Base-by-base conservation (phyloP, 805 yeast species). In the Kodamaea laetipori region DNA sequence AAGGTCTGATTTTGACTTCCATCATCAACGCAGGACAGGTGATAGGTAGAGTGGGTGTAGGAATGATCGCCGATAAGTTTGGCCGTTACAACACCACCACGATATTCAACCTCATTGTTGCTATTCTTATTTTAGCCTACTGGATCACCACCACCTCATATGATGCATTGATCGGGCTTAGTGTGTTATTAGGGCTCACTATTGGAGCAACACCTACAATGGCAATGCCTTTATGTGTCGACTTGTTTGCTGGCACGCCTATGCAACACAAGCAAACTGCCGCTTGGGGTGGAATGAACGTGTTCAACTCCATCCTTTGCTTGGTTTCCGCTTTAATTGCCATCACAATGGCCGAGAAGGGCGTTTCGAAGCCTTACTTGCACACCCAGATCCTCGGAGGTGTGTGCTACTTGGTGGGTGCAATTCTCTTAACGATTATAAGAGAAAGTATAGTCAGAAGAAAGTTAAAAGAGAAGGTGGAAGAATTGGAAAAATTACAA, bases 321-420 rank as follows among this genome's bases (percentile, higher is more conserved):
- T 57, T 81, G 19, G 69, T 73, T 1, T 66, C 80, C 4, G 86
- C 81, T 60, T 71, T 77, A 4, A 73, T 80, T 39, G 84, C 80
- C 0, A 71, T 81, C 43, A 69, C 78, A 3, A 55, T 80, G 9
- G 28, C 15, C 2, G 25, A 19, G 17, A 25, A 44, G 11, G 13
- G 27, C 3, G 33, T 21, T 6, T 6, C 43, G 4, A 48, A 49
- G n/a, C 86, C 87, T 2, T 83, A 76, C 52, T 60, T 76, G 26
- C 73, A 81, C 50, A 72, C 84, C 2, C 88, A 82, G 52, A 67
- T 81, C 1, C 81, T 80, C 56, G 73, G 80, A 3, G 88, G 86
- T 2, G 53, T 70, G 13, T 59, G 76, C 37, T 76, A 73, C 49
- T 53, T 74, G 12, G 61, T 59, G 10, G 76, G 75, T 0, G 53